phyloP scores from a whole-genome alignment of 1,284 basidiomycete genomes.

The Ganoderma multipileum region DNA sequence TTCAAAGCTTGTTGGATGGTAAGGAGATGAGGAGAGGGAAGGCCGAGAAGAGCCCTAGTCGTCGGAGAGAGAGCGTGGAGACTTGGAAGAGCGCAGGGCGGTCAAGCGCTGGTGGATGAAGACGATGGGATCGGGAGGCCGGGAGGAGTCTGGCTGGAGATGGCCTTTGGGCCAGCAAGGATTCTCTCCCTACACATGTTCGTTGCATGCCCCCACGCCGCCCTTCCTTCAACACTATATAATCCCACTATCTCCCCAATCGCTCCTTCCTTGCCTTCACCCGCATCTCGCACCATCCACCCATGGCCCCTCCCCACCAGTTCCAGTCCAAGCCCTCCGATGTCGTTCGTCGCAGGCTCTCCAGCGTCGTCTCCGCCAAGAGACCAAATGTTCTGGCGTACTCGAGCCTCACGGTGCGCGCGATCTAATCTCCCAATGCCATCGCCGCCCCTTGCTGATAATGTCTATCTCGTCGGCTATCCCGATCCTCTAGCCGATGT shows the following conservation, averaged over 20 bases:
- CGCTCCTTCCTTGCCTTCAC: slow-evolving; percentile 15
- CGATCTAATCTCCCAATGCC: slow-evolving; percentile 28
- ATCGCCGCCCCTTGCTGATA: slow-evolving; percentile 23
- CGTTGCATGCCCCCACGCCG: slow-evolving; percentile 15
- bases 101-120: neutral
- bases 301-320: slow-evolving; percentile 50
- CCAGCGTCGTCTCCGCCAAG: slow-evolving; percentile 53
- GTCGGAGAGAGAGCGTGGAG: slow-evolving; percentile 2
- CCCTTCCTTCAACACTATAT: slow-evolving; percentile 23
- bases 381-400: slow-evolving; percentile 61
- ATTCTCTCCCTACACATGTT: slow-evolving; percentile 5
- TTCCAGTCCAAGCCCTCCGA: slow-evolving; percentile 71
- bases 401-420: slow-evolving; percentile 66
- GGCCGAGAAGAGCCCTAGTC: neutral
- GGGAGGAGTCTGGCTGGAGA: slow-evolving; percentile 10
- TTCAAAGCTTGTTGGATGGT: neutral
- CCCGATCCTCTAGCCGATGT: slow-evolving; percentile 68
- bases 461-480: slow-evolving; percentile 27
- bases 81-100: neutral
- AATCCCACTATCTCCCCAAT: slow-evolving; percentile 27
- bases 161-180: neutral
- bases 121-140: slow-evolving; percentile 8
- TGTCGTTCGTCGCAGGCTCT: slow-evolving; percentile 71
- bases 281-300: slow-evolving; percentile 22
- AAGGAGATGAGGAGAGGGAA: neutral